A percentile compares a stretch with the other conserved stretches of the same genome.
These are phyloP conservation scores for Hirschfeldia incana DNA, from an alignment of 345 rosid species.

Conservation along the genomic window DNA sequence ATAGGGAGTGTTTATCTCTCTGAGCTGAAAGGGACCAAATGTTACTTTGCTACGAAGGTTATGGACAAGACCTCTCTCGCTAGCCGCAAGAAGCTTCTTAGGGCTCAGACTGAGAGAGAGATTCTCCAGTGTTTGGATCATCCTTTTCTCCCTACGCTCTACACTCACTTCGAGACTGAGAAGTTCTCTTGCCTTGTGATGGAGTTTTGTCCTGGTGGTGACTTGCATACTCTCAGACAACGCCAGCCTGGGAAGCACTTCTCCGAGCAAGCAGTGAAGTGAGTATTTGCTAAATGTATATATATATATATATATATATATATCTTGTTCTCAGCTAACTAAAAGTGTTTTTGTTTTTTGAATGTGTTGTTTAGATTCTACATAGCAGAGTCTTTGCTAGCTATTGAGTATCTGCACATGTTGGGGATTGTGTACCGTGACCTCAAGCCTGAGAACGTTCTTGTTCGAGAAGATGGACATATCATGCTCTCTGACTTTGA, in stretches of 20 bases:
- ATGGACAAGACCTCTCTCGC: conserved; percentile 95
- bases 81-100: conserved; percentile 81
- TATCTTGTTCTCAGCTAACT: not conserved
- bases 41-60: conserved; percentile 91
- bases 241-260: conserved; percentile 89
- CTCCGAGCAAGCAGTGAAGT: conserved; percentile 90
- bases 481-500: conserved; percentile 87
- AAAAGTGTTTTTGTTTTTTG: not conserved
- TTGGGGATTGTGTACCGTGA: conserved; percentile 77
- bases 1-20: conserved; percentile 93
- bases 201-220: conserved; percentile 97
- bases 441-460: conserved; percentile 80
- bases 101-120: conserved; percentile 95
- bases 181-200: conserved; percentile 89
- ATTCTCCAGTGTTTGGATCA: conserved; percentile 85
- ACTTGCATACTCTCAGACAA: conserved; percentile 89
- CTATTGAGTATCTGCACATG: conserved; percentile 77
- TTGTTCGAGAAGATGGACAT: conserved; percentile 73
- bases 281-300: conserved; percentile 32
- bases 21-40: conserved; percentile 82
- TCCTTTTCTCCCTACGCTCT: conserved; percentile 89
- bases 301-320: not conserved
- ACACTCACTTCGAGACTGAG: conserved; percentile 87
- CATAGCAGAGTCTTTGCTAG: conserved; percentile 69
- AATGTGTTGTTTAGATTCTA: conserved; percentile 55